Evolutionary conservation across 2,329 filamentous ascomycete genomes (phyloP).

Genomic region (Neophaeococcomyces aloes): DNA sequence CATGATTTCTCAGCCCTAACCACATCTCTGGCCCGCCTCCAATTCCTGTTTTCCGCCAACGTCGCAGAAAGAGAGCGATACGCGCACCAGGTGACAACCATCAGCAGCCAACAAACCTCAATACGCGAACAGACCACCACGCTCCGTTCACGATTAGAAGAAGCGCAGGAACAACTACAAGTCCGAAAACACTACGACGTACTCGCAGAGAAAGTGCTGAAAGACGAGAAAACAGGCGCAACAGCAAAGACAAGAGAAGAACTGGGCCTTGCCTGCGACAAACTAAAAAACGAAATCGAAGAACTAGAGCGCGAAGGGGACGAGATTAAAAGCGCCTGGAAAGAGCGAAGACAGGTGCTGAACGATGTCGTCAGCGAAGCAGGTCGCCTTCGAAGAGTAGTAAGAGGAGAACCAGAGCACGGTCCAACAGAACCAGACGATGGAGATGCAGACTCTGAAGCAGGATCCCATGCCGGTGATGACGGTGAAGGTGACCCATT

Average conservation of each 20-base stretch:
- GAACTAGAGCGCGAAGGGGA: slow-evolving; percentile 76
- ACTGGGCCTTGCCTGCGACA: slow-evolving; percentile 63
- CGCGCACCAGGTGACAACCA: slow-evolving; percentile 65
- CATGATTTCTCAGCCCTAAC: slow-evolving; percentile 82
- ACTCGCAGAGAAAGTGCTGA: slow-evolving; percentile 65
- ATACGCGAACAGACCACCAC: slow-evolving; percentile 65
- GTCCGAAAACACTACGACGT: slow-evolving; percentile 80
- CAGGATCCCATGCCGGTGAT: too few relatives aligned
- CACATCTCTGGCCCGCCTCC: slow-evolving; percentile 67
- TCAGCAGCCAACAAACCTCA: slow-evolving; percentile 64
- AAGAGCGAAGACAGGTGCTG: slow-evolving; percentile 75
- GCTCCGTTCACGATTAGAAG: slow-evolving; percentile 64
- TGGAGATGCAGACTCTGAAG: slow-evolving; percentile 56
- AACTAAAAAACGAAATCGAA: slow-evolving; percentile 77
- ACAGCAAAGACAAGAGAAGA: slow-evolving; percentile 75
- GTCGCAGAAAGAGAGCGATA: slow-evolving; percentile 74
- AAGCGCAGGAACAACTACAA: slow-evolving; percentile 62
- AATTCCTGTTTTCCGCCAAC: slow-evolving; percentile 77
- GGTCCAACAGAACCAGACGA: slow-evolving; percentile 47
- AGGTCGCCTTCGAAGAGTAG: slow-evolving; percentile 71
- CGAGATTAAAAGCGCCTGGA: slow-evolving; percentile 73
- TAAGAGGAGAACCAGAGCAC: slow-evolving; percentile 69
- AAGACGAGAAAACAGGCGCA: slow-evolving; percentile 41
- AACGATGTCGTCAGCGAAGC: slow-evolving; percentile 82
- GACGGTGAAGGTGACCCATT: too few relatives aligned